Evolutionary conservation across 768 basidiomycete species (phyloP).

Genomic region (Tephrocybe sp.): DNA sequence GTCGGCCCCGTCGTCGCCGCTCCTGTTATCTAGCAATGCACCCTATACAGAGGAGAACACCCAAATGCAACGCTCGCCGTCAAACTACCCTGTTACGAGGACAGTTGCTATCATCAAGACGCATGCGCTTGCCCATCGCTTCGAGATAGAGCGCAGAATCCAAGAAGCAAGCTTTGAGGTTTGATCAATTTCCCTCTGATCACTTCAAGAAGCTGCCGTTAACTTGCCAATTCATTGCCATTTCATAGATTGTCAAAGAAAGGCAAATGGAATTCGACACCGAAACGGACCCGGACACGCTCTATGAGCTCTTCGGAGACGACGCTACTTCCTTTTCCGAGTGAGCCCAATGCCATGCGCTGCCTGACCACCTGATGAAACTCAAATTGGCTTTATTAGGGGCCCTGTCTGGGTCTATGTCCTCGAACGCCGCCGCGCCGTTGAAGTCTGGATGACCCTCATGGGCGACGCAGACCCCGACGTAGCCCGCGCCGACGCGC

Average conservation of each 20-base stretch:
- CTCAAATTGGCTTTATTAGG: slow-evolving; percentile 34
- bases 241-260: slow-evolving; percentile 75
- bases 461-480: slow-evolving; percentile 70
- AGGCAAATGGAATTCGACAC: slow-evolving; percentile 87
- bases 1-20: slow-evolving; percentile 19
- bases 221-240: slow-evolving; percentile 11
- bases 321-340: slow-evolving; percentile 74
- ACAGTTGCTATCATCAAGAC: slow-evolving; percentile 86
- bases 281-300: slow-evolving; percentile 77
- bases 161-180: slow-evolving; percentile 85
- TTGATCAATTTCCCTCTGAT: slow-evolving; percentile 22
- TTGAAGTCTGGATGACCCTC: slow-evolving; percentile 77
- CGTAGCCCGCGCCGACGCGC: slow-evolving; percentile 50
- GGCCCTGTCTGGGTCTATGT: slow-evolving; percentile 93
- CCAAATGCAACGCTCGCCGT: slow-evolving; percentile 15
- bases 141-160: slow-evolving; percentile 80
- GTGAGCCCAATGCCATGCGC: slow-evolving; percentile 44
- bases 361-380: background rate
- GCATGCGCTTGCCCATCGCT: slow-evolving; percentile 69
- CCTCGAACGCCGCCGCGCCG: slow-evolving; percentile 77
- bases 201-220: slow-evolving; percentile 16
- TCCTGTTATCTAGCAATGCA: slow-evolving; percentile 22
- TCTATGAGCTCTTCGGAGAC: slow-evolving; percentile 79
- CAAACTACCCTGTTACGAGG: slow-evolving; percentile 39
- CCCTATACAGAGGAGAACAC: slow-evolving; percentile 22